Evolutionary conservation across 2,329 filamentous ascomycete species (phyloP), one percentile per base, ranked within the genome.

Genomic region (Grosmannia serpens): DNA sequence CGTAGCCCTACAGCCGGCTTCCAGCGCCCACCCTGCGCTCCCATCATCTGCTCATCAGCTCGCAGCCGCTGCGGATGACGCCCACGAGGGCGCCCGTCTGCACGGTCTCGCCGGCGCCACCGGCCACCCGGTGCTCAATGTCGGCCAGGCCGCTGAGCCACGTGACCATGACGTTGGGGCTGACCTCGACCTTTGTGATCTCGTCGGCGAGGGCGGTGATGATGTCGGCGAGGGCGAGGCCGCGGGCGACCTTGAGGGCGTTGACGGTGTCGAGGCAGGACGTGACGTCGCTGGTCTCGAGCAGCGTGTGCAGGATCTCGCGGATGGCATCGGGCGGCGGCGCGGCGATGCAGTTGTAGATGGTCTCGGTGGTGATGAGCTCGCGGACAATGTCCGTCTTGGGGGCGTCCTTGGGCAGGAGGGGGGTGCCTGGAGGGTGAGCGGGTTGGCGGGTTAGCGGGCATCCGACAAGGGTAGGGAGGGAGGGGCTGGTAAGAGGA

Each of bases 311-410:
- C 64, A 91, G 79, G 57, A 99, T 97, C 65, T 88, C 84, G 64
- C 83, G 80, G 67, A 97, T 90, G 66, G 96, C 92, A 27, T 86
- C 84, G 0, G 94, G 94, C 64, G 95, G 91, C 4, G 94, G 94
- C 1, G 92, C 92, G 10, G 94, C 94, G 68, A 99, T 95, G 72
- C 94, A 99, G 72, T 91, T 91, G 77, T 96, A 99, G 68, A 99
- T 97, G 9, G 89, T 90, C 69, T 96, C 88, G 41, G 88, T 96
- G 64, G 96, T 96, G 64, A 89, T 82, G 60, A 65, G 78, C 33
- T 97, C 92, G 47, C 90, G 81, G 58, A 86, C 78, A 31, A 29
- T 41, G 41, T 44, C 38, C 9, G 15, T 38, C 69, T 83, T 84
- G 35, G 84, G 79, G 2, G 74, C 79, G 65, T 82, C 76, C 66